Evolutionary conservation across 2,329 filamentous ascomycete species (phyloP).

Genomic region (Cercospora janseana): DNA sequence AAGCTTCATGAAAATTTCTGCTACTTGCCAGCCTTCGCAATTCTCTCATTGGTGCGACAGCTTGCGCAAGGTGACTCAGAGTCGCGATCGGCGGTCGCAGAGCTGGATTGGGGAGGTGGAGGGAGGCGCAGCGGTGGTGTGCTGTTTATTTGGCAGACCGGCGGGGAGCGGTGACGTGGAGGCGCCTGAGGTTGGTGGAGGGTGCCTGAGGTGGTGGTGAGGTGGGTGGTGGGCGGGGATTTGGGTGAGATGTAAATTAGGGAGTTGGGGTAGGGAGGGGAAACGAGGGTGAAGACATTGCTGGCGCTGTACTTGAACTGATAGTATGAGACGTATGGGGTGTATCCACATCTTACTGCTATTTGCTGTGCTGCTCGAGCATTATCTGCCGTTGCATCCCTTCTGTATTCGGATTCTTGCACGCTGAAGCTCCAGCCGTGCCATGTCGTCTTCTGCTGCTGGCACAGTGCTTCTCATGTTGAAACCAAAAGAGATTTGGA

Average conservation of each 20-base stretch:
- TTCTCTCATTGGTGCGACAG: constrained; percentile 2
- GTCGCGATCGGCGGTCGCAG: not conserved
- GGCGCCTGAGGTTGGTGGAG: not conserved
- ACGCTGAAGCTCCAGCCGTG: no score
- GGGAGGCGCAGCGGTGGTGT: constrained; percentile 12
- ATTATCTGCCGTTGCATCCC: no score
- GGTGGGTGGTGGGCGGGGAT: not conserved
- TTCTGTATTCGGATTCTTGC: no score
- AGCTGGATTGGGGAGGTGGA: not conserved
- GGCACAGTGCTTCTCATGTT: no score
- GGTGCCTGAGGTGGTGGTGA: constrained; percentile 8
- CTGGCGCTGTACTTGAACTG: no score
- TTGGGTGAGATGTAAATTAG: not conserved
- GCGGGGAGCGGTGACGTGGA: not conserved
- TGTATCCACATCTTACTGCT: no score
- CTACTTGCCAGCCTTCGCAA: not conserved
- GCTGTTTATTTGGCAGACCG: constrained; percentile 12
- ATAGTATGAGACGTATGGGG: no score
- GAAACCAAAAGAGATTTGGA: no score
- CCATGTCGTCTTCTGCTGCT: no score
- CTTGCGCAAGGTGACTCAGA: not conserved
- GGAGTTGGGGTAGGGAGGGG: no score
- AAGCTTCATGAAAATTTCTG: not conserved
- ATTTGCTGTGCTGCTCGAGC: no score
- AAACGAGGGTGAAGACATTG: no score